Conservation (phyloP, 768 basidiomycete genomes). For the Boletus reticulatus region DNA sequence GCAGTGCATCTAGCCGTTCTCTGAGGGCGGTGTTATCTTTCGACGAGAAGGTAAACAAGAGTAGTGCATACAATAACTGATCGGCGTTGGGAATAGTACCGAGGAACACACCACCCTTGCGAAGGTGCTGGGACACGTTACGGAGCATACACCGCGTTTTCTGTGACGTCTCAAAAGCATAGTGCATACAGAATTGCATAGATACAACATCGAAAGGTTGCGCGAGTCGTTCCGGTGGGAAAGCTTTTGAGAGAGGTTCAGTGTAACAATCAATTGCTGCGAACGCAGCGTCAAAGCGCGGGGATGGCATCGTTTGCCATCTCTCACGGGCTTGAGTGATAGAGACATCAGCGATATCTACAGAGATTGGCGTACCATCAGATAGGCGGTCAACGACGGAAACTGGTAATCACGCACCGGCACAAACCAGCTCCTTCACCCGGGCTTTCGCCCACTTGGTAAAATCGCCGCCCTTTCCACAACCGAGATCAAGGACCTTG, state of each 20-base stretch:
- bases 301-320: constrained; percentile 49
- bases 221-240: constrained; percentile 57
- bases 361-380: background rate
- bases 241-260: constrained; percentile 64
- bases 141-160: constrained; percentile 91
- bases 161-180: constrained; percentile 89
- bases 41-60: constrained; percentile 1
- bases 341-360: constrained; percentile 89
- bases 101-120: constrained; percentile 86
- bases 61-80: constrained; percentile 66
- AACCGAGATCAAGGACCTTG: constrained; percentile 93
- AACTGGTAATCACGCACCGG: constrained; percentile 54
- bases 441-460: constrained; percentile 92
- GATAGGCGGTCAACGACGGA: background rate
- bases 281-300: constrained; percentile 76
- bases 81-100: constrained; percentile 96
- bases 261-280: constrained; percentile 88
- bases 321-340: constrained; percentile 84
- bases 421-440: constrained; percentile 73
- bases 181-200: constrained; percentile 99
- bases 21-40: constrained; percentile 39
- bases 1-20: constrained; percentile 67
- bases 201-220: constrained; percentile 91
- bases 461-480: constrained; percentile 98
- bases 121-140: constrained; percentile 80